phyloP scores from a whole-genome alignment of 768 basidiomycete genomes.

The Suillus subluteus region DNA sequence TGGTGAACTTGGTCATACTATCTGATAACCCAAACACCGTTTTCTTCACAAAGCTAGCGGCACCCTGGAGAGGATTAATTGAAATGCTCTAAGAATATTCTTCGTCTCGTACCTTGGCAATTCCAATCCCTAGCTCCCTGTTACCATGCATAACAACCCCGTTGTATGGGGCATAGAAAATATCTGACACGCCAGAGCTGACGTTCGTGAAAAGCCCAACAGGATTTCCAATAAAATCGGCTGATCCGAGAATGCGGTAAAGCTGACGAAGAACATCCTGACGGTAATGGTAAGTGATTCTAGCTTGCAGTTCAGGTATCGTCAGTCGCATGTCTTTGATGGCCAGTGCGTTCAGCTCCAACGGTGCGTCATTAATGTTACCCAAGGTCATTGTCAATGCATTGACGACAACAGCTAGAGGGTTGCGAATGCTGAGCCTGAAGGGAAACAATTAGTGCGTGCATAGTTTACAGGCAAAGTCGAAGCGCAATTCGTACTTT shows the following conservation, averaged over 20 bases:
- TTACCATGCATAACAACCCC: constrained; percentile 97
- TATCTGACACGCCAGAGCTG: constrained; percentile 95
- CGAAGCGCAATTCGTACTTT: constrained; percentile 59
- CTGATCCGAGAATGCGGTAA: constrained; percentile 96
- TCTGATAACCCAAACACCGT: constrained; percentile 96
- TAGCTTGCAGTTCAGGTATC: constrained; percentile 78
- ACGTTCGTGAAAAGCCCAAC: constrained; percentile 98
- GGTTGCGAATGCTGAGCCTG: constrained; percentile 83
- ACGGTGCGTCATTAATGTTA: constrained; percentile 93
- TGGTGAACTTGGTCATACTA: constrained; percentile 97
- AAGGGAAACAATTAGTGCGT: constrained; percentile 11
- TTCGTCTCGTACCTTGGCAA: constrained; percentile 71
- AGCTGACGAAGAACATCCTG: constrained; percentile 93
- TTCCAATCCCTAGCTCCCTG: constrained; percentile 89
- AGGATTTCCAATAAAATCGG: constrained; percentile 95
- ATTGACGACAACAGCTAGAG: constrained; percentile 90
- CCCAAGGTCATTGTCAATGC: constrained; percentile 96
- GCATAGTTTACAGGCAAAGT: not conserved
- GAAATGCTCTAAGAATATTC: not conserved
- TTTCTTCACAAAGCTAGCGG: constrained; percentile 98
- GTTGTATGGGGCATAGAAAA: constrained; percentile 98
- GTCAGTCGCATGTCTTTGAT: constrained; percentile 94
- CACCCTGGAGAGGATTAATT: constrained; percentile 62
- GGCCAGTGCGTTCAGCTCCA: constrained; percentile 91
- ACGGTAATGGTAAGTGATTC: constrained; percentile 90